Base-by-base conservation (phyloP, 2,329 filamentous ascomycete genomes). In the Colletotrichum euphorbiae region DNA sequence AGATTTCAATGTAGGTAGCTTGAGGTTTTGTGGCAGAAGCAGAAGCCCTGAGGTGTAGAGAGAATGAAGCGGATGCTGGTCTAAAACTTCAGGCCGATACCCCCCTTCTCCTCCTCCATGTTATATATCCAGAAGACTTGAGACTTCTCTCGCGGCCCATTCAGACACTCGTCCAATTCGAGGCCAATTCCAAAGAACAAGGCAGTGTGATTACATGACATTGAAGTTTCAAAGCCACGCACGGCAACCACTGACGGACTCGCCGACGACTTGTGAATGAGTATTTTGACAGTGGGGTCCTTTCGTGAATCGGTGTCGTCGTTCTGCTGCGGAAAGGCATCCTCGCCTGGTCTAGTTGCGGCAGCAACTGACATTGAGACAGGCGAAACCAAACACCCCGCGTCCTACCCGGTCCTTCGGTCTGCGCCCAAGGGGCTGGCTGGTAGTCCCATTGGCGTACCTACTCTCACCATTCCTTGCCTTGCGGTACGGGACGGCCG, bases 271-370 rank as follows among this genome's bases (percentile, higher is more conserved):
- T 13, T 28, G 46, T 64, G 60, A 58, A 58, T 42, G 46, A 52
- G 36, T 24, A 40, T 28, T 17, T 15, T 31, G 15, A 21, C 7
- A 31, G 64, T 40, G 45, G 43, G 12, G 60, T 48, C 52, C 33
- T 46, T n/a, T 31, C 13, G 52, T 40, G 28, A 58, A 19, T 52
- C 38, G 45, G 45, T 64, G 38, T 45, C 45, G 13, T 38, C 52
- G 38, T 42, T 45, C 28, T 51, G 46, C 38, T 63, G 46, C 46
- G 51, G 38, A 43, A 48, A 63, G 52, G 52, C 52, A 46, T 45
- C 38, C 52, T 57, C 17, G 38, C 24, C 24, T 46, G 19, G 36
- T 17, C 28, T 9, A 24, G 21, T 64, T 52, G 55, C 4, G 19
- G 38, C 21, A 42, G 28, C 28, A 45, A 31, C n/a, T 13, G 31